These are phyloP conservation scores for Haplosporangium gracile DNA, from an alignment of 192 early-diverging fungal species.

Conservation along the genomic window DNA sequence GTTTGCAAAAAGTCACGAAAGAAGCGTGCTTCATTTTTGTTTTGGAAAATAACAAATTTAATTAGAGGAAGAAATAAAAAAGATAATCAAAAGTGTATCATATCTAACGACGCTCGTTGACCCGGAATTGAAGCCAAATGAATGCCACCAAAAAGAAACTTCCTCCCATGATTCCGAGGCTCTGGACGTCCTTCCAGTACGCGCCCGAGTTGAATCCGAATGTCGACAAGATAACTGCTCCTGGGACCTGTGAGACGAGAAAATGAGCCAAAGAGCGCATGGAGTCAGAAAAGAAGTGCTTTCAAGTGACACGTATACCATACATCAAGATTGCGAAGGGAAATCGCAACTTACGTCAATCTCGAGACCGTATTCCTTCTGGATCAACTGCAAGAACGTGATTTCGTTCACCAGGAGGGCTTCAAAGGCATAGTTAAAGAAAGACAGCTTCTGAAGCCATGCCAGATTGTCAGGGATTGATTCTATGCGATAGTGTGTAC, in stretches of 20 bases:
- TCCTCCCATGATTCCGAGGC: constrained; percentile 69
- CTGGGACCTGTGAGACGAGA: constrained; percentile 70
- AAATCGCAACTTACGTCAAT: constrained; percentile 70
- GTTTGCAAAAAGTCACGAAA: not conserved
- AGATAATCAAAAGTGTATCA: no score
- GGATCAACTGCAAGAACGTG: constrained; percentile 76
- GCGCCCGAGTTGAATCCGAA: constrained; percentile 89
- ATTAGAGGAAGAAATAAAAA: no score
- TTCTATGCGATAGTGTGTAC: constrained; percentile 58
- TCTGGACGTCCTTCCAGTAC: constrained; percentile 85
- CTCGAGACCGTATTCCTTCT: constrained; percentile 81
- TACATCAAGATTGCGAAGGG: not conserved
- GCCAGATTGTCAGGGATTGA: constrained; percentile 68
- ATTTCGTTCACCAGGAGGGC: constrained; percentile 93
- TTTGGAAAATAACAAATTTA: no score
- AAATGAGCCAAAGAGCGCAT: not conserved
- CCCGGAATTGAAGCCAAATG: constrained; percentile 81
- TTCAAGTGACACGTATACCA: not conserved
- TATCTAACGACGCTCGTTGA: constrained; percentile 83
- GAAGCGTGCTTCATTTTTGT: no score
- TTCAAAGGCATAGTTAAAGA: constrained; percentile 91
- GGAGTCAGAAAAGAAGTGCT: not conserved
- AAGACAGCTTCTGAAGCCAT: constrained; percentile 79
- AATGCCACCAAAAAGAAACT: constrained; percentile 78
- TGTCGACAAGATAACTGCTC: constrained; percentile 86